phyloP scores from a whole-genome alignment of 108 stramenopile genomes.

The Nitzschia sp. region DNA sequence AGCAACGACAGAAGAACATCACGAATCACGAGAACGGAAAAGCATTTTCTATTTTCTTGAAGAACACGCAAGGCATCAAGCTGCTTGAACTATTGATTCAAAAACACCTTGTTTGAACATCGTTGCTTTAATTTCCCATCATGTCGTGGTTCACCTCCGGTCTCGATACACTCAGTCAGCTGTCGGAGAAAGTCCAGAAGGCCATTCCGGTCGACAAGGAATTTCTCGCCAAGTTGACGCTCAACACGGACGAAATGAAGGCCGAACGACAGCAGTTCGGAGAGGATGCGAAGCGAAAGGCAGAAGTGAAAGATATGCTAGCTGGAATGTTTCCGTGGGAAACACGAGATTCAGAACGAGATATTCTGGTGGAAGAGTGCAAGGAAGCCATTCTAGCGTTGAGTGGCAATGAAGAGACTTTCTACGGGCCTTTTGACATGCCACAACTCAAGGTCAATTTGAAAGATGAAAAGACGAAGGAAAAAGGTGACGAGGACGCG shows the following conservation, averaged over 20 bases:
- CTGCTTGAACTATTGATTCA: too few relatives aligned
- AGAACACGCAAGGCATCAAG: too few relatives aligned
- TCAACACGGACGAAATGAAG: slow-evolving; percentile 73
- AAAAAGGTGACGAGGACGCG: slow-evolving; percentile 39
- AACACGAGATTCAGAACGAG: slow-evolving; percentile 78
- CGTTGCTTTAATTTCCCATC: neutral
- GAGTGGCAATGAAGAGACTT: slow-evolving; percentile 60
- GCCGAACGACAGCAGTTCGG: slow-evolving; percentile 67
- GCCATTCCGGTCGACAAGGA: slow-evolving; percentile 55
- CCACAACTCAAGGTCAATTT: slow-evolving; percentile 41
- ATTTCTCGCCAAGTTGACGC: slow-evolving; percentile 72
- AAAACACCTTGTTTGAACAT: neutral
- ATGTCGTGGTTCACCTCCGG: slow-evolving; percentile 32
- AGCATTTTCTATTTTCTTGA: too few relatives aligned
- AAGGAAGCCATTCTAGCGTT: slow-evolving; percentile 77
- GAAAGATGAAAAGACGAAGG: slow-evolving; percentile 37
- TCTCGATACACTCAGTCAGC: slow-evolving; percentile 14
- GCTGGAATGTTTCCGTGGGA: slow-evolving; percentile 82
- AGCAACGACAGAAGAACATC: too few relatives aligned
- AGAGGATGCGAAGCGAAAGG: slow-evolving; percentile 69
- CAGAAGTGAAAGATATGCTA: slow-evolving; percentile 56
- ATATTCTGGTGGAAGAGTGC: slow-evolving; percentile 89
- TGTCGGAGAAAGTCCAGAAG: slow-evolving; percentile 34
- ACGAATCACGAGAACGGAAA: too few relatives aligned
- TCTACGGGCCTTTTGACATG: slow-evolving; percentile 80